Evolutionary conservation across 2,329 filamentous ascomycete genomes (phyloP), one percentile per base, ranked within the genome.

Genomic region (Penicillium fuscoglaucum): DNA sequence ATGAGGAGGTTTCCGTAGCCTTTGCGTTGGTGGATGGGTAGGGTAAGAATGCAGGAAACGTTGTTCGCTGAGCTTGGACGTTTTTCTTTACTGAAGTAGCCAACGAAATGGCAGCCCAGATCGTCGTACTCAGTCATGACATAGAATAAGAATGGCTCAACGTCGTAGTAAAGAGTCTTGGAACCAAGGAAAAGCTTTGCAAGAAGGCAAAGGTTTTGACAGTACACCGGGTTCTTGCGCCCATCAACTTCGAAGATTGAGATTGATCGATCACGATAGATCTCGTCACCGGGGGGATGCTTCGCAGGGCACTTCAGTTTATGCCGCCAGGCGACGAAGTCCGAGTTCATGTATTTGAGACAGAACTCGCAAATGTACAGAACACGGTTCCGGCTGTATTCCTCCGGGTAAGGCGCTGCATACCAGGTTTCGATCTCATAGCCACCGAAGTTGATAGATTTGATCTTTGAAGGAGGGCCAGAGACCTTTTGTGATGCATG

Each of bases 281-380:
- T 98, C 73, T 99, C 95, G 70, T 99, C 95, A 26, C 95, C 95
- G 0, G 96, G 96, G 4, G 95, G 96, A 70, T 98, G 93, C 74
- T 98, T 98, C 37, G 92, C 92, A 6, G 91, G 90, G 68, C 95
- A 99, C 79, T 99, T 99, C 68, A 92, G 84, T 79, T 98, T 98
- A 77, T 99, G 95, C 53, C 95, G 86, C 91, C 93, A 98, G 15
- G 95, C 93, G 29, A 99, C 95, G 69, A 96, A 98, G 73, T 97
- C 93, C 19, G 95, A 98, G 75, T 96, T 96, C 92, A 99, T 97
- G 79, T 99, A 99, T 77, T 98, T 99, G 60, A 99, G 82, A 73
- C 95, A 99, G 75, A 98, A 99, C 75, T 99, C 96, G 82, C 95
- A 99, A 63, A 99, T 98, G 76, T 96, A 98, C n/a, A 99, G 84